Conservation (phyloP, 1,139 yeast species). For the Zygoascus hellenicus region DNA sequence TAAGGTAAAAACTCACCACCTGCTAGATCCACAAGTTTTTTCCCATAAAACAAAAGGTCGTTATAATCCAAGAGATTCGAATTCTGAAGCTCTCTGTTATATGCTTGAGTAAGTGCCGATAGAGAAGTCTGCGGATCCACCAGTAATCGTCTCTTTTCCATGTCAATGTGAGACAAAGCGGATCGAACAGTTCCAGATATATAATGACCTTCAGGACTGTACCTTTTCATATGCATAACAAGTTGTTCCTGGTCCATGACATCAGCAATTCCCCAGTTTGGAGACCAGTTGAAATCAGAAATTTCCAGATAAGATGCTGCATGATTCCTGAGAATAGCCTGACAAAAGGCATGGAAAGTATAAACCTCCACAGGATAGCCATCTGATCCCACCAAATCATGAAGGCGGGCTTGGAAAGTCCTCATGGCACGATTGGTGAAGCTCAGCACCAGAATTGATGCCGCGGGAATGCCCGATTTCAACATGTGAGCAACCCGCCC, state of each 20-base stretch:
- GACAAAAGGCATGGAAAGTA: conserved; percentile 73
- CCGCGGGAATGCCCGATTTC: conserved; percentile 48
- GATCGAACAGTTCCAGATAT: neutral
- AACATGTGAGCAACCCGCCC: conserved; percentile 65
- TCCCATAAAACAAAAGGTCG: conserved; percentile 61
- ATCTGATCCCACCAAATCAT: conserved; percentile 43
- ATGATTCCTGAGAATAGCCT: conserved; percentile 2
- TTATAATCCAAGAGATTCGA: conserved; percentile 66
- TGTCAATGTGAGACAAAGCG: neutral
- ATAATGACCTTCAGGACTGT: neutral
- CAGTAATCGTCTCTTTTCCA: neutral
- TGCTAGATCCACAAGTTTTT: conserved; percentile 41
- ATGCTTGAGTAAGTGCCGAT: conserved; percentile 9
- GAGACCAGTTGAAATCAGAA: conserved; percentile 6
- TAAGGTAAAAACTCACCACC: conserved; percentile 32
- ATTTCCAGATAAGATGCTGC: neutral
- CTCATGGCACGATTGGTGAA: conserved; percentile 86
- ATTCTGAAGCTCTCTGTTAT: conserved; percentile 12
- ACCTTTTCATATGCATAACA: conserved; percentile 8
- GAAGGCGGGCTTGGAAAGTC: conserved; percentile 49
- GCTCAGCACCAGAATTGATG: conserved; percentile 69
- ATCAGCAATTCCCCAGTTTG: conserved; percentile 53
- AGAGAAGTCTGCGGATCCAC: neutral
- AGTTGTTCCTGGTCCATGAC: conserved; percentile 17
- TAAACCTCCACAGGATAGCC: conserved; percentile 50